Percentiles rank a stretch among this genome's conserved stretches.
phyloP scores from a whole-genome alignment of 2,329 filamentous ascomycete species.

The Fusarium sp. region DNA sequence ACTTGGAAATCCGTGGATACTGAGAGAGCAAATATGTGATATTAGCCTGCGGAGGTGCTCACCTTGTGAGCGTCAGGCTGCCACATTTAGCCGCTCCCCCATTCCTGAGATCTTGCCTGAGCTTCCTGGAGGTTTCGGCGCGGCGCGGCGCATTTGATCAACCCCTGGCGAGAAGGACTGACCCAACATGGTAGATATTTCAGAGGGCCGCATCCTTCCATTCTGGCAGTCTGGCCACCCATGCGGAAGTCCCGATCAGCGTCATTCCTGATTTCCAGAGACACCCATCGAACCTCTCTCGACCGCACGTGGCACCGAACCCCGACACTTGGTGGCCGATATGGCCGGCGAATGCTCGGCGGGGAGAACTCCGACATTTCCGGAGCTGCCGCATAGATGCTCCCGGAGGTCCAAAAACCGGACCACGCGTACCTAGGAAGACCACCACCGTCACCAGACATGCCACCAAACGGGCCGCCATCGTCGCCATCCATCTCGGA shows the following conservation, averaged over 20 bases:
- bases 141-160: slow-evolving; percentile 10
- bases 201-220: background rate
- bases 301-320: slow-evolving; percentile 22
- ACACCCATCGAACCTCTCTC: slow-evolving; percentile 3
- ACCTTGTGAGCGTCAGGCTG: background rate
- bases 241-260: background rate
- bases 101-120: background rate
- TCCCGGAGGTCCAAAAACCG: background rate
- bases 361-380: slow-evolving; percentile 33
- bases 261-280: background rate
- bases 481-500: background rate
- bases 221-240: background rate
- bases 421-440: background rate
- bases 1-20: slow-evolving; percentile 34
- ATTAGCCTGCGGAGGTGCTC: background rate
- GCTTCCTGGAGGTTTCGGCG: background rate
- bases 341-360: slow-evolving; percentile 8
- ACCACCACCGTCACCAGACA: background rate
- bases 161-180: slow-evolving; percentile 6
- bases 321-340: slow-evolving; percentile 1
- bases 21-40: background rate
- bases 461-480: background rate
- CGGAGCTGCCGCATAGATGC: slow-evolving; percentile 6
- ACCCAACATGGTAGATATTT: slow-evolving; percentile 1
- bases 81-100: slow-evolving; percentile 31